Conservation (phyloP, 129 eudicot genomes). For the Chrysanthemum makinoi region DNA sequence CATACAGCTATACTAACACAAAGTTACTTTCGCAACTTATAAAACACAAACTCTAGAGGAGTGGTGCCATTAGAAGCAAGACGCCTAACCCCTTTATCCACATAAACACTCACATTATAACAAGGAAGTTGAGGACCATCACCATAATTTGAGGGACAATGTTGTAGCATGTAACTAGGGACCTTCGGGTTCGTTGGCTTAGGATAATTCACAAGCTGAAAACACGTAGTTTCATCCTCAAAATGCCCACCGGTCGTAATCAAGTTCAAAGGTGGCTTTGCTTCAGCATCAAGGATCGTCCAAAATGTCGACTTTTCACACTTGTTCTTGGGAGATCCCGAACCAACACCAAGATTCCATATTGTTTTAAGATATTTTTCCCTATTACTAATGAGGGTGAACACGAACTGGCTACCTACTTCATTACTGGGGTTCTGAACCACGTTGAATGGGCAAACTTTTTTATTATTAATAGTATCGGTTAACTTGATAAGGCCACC, state of each 20-base stretch:
- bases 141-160: conserved; percentile 20
- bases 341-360: not conserved
- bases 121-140: conserved; percentile 10
- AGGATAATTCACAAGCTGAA: conserved; percentile 17
- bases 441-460: not conserved
- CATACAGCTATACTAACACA: not conserved
- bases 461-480: not conserved
- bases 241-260: conserved; percentile 16
- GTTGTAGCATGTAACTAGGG: conserved; percentile 27
- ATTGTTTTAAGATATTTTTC: conserved; percentile 14
- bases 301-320: not conserved
- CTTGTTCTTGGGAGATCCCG: not conserved
- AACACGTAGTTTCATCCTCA: not conserved
- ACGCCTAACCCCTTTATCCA: not conserved
- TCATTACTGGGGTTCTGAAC: conserved; percentile 2
- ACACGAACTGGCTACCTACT: conserved; percentile 10
- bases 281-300: conserved; percentile 8
- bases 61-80: conserved; percentile 13
- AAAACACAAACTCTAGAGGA: conserved; percentile 30
- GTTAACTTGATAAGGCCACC: conserved; percentile 24
- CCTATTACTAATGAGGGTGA: not conserved
- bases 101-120: conserved; percentile 13
- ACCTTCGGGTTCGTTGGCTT: conserved; percentile 20
- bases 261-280: conserved; percentile 17
- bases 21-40: conserved; percentile 13